phyloP scores from a whole-genome alignment of 225 moss, liverwort and hornwort genomes.

The Marchantia paleacea region DNA sequence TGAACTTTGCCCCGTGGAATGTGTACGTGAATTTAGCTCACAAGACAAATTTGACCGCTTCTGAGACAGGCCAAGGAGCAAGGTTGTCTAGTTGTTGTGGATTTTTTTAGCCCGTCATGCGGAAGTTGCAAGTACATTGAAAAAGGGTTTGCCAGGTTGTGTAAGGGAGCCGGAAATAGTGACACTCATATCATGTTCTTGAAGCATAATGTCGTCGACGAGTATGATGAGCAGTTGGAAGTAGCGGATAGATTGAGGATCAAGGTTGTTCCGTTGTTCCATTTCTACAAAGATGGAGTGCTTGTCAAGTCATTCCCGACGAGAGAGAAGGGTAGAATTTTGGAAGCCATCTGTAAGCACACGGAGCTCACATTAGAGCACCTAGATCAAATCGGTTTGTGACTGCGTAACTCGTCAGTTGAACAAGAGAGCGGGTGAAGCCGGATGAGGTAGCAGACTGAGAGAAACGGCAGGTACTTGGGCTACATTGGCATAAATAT shows the following conservation, averaged over 20 bases:
- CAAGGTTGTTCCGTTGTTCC: too few relatives aligned
- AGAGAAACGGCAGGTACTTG: too few relatives aligned
- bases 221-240: too few relatives aligned
- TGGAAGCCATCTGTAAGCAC: constrained; percentile 74
- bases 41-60: constrained; percentile 57
- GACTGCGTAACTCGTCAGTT: too few relatives aligned
- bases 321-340: constrained; percentile 72
- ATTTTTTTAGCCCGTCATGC: constrained; percentile 89
- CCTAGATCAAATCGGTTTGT: too few relatives aligned
- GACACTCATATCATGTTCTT: too few relatives aligned
- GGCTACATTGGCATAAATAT: too few relatives aligned
- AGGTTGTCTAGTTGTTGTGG: constrained; percentile 73
- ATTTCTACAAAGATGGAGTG: too few relatives aligned
- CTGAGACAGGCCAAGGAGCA: constrained; percentile 50
- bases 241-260: too few relatives aligned
- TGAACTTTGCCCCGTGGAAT: constrained; percentile 82
- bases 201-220: too few relatives aligned
- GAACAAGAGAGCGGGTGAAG: too few relatives aligned
- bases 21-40: constrained; percentile 76
- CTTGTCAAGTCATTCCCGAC: constrained; percentile 86
- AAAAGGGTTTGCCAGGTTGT: constrained; percentile 76
- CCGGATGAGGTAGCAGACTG: too few relatives aligned
- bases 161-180: constrained; percentile 89
- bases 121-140: constrained; percentile 97
- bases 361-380: constrained; percentile 45